phyloP scores from a whole-genome alignment of 2,329 filamentous ascomycete genomes.

The Onygenales sp. region DNA sequence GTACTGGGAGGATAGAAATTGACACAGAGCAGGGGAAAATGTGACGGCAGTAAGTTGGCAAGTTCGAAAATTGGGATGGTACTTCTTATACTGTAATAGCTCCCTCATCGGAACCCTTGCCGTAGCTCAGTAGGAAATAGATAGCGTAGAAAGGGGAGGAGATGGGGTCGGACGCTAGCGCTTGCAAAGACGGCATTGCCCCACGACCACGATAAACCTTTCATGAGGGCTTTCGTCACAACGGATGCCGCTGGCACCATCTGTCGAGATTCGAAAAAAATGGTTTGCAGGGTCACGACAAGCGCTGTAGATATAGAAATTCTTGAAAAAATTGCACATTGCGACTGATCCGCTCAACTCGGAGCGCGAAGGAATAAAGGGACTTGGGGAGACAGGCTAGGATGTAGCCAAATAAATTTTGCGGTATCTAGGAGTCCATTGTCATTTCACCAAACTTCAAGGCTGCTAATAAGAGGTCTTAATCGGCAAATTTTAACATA shows the following conservation, averaged over 20 bases:
- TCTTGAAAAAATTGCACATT: slow-evolving; percentile 58
- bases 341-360: neutral
- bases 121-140: neutral
- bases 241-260: slow-evolving; percentile 51
- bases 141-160: neutral
- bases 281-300: slow-evolving; percentile 61
- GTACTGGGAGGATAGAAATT: neutral
- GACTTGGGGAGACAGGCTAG: neutral
- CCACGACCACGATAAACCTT: slow-evolving; percentile 61
- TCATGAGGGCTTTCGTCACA: slow-evolving; percentile 61
- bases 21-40: neutral
- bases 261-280: slow-evolving; percentile 60
- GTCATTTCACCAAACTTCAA: neutral
- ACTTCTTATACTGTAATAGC: neutral
- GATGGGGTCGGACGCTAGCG: slow-evolving; percentile 10
- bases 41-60: neutral
- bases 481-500: neutral
- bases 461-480: neutral
- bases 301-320: slow-evolving; percentile 67
- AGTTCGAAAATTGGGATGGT: neutral
- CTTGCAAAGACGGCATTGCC: slow-evolving; percentile 49
- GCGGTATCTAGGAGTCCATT: neutral
- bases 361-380: neutral
- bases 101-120: neutral
- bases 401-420: neutral